These are phyloP conservation scores for Aureobasidium sp. DNA, from an alignment of 2,329 filamentous ascomycete species.

Conservation along the genomic window DNA sequence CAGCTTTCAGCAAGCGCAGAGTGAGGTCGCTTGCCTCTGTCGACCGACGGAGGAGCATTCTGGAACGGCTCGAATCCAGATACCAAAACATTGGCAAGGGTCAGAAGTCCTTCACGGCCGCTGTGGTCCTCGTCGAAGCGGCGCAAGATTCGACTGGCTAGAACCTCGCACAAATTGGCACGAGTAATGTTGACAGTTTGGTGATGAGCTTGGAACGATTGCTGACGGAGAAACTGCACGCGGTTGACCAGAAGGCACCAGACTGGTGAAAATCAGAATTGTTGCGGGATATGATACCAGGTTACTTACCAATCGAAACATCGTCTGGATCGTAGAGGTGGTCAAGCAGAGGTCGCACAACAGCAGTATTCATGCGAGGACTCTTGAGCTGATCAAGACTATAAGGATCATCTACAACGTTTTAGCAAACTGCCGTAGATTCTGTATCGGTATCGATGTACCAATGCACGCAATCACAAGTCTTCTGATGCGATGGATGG, in stretches of 20 bases:
- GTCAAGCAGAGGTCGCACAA: constrained; percentile 75
- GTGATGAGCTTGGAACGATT: constrained; percentile 64
- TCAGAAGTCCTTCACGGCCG: constrained; percentile 60
- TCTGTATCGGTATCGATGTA: constrained; percentile 15
- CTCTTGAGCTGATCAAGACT: constrained; percentile 70
- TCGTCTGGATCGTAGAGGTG: constrained; percentile 72
- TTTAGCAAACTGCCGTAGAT: background rate
- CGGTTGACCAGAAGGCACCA: constrained; percentile 80
- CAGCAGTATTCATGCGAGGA: constrained; percentile 70
- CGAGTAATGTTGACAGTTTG: constrained; percentile 75
- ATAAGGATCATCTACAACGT: constrained; percentile 49
- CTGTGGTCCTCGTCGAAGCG: constrained; percentile 72
- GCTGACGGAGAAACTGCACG: constrained; percentile 69
- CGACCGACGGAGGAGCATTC: constrained; percentile 62
- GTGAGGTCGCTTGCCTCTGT: constrained; percentile 46
- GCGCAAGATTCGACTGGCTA: constrained; percentile 68
- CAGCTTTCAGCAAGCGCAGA: constrained; percentile 36
- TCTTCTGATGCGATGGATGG: constrained; percentile 54
- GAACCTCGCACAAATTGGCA: constrained; percentile 69
- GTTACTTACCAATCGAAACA: constrained; percentile 59
- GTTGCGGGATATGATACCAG: background rate
- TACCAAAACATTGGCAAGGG: constrained; percentile 71
- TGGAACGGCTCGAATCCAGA: constrained; percentile 81
- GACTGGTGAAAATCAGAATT: constrained; percentile 38
- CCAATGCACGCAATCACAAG: constrained; percentile 41